Evolutionary conservation across 2,329 filamentous ascomycete genomes (phyloP).

Genomic region (Talaromyces sp.): DNA sequence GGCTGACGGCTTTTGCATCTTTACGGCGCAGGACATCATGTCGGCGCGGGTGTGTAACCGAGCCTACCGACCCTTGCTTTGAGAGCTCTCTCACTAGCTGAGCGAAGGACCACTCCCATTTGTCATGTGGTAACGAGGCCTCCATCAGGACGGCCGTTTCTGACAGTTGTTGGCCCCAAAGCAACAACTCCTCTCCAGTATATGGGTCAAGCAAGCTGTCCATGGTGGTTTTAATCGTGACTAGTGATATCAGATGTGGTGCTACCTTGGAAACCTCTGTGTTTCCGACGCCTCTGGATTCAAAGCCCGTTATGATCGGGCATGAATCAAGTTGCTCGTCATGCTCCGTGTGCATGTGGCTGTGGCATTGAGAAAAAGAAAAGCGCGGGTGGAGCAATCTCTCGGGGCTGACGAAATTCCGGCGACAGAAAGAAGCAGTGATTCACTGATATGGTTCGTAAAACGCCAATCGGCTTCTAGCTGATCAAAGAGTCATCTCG

Average conservation of each 20-base stretch:
- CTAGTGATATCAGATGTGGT: not conserved
- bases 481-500: not conserved
- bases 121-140: not conserved
- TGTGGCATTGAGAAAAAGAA: slow-evolving; percentile 1
- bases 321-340: not conserved
- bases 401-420: not conserved
- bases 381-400: not conserved
- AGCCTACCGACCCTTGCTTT: not conserved
- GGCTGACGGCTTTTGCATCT: not conserved
- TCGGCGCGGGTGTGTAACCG: not conserved
- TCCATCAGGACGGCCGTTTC: not conserved
- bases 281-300: not conserved
- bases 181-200: not conserved
- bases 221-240: not conserved
- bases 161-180: not conserved
- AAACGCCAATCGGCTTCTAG: not conserved
- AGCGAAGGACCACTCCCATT: not conserved
- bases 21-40: not conserved
- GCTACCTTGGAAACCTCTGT: not conserved
- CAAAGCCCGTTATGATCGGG: not conserved
- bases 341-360: not conserved
- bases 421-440: not conserved
- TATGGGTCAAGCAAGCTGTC: not conserved
- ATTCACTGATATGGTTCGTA: not conserved
- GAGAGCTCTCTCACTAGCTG: not conserved